Percentiles rank a stretch among this genome's conserved stretches.
Conservation (phyloP, 1,284 basidiomycete species). For the Volvariella volvacea region DNA sequence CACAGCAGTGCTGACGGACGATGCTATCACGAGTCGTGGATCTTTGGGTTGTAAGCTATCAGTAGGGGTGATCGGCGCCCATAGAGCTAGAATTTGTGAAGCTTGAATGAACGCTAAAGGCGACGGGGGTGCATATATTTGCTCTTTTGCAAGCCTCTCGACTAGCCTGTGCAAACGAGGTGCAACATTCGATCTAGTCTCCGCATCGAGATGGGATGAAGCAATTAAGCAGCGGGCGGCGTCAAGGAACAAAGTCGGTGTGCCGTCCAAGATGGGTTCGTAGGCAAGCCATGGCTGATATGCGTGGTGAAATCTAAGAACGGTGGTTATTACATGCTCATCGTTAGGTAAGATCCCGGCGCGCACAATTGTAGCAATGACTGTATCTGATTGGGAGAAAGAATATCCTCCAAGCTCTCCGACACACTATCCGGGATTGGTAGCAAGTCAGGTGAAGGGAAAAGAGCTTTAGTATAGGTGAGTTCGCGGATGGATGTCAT, state of each 20-base stretch:
- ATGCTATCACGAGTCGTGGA: slow-evolving; percentile 30
- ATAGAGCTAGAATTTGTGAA: slow-evolving; percentile 34
- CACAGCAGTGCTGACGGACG: slow-evolving; percentile 41
- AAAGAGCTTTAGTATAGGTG: slow-evolving; percentile 8
- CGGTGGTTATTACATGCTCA: no score
- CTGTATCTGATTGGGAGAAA: slow-evolving; percentile 26
- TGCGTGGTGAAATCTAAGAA: slow-evolving; percentile 30
- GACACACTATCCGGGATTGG: neutral
- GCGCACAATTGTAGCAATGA: slow-evolving; percentile 32
- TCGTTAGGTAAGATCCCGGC: no score
- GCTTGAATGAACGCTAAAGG: slow-evolving; percentile 33
- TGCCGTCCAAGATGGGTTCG: slow-evolving; percentile 17
- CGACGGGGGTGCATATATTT: slow-evolving; percentile 33
- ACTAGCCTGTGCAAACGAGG: slow-evolving; percentile 36
- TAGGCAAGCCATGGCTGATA: slow-evolving; percentile 37
- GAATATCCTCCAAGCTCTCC: slow-evolving; percentile 22
- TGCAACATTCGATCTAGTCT: slow-evolving; percentile 25
- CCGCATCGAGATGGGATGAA: slow-evolving; percentile 30
- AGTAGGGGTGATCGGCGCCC: slow-evolving; percentile 30
- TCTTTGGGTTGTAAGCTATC: slow-evolving; percentile 25
- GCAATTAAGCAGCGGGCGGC: slow-evolving; percentile 33
- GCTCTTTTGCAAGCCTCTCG: slow-evolving; percentile 28
- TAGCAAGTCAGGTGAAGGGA: slow-evolving; percentile 11
- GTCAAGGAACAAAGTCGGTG: slow-evolving; percentile 25
- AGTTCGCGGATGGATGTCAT: slow-evolving; percentile 34